Conservation (phyloP, 2,329 filamentous ascomycete species). For the Macrophomina phaseolina region DNA sequence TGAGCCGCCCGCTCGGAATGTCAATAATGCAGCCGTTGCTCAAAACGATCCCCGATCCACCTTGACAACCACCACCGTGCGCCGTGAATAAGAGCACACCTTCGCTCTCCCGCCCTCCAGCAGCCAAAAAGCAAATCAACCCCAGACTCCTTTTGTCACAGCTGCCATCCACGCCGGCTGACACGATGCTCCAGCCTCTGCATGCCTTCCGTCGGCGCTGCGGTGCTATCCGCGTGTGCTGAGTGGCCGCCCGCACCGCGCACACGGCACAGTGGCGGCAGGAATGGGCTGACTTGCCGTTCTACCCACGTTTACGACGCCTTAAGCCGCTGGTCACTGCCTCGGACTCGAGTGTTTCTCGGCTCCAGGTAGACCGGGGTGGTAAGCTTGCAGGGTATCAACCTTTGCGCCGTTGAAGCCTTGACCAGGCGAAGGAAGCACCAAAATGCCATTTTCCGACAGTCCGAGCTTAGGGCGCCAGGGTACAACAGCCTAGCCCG, state of each 20-base stretch:
- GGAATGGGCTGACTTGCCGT: slow-evolving; percentile 15
- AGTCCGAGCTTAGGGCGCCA: slow-evolving; percentile 11
- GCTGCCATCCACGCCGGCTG: slow-evolving; percentile 23
- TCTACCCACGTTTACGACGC: slow-evolving; percentile 13
- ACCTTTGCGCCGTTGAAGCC: slow-evolving; percentile 5
- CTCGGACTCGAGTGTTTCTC: slow-evolving; percentile 19
- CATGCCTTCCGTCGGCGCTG: slow-evolving; percentile 3
- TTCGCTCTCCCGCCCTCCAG: not conserved
- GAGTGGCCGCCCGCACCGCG: slow-evolving; percentile 11
- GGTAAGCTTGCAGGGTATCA: slow-evolving; percentile 16
- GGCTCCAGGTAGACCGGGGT: slow-evolving; percentile 6
- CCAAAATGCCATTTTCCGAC: slow-evolving; percentile 15
- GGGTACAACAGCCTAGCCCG: slow-evolving; percentile 10
- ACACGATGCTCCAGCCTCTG: slow-evolving; percentile 13
- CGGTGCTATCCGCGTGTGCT: slow-evolving; percentile 20
- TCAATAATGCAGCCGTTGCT: slow-evolving; percentile 25
- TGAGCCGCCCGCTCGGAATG: slow-evolving; percentile 20
- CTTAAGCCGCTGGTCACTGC: slow-evolving; percentile 9
- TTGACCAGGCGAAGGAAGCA: slow-evolving; percentile 2
- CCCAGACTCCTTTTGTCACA: slow-evolving; percentile 21
- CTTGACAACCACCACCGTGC: slow-evolving; percentile 12
- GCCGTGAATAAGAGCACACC: slow-evolving; percentile 19
- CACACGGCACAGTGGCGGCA: slow-evolving; percentile 14
- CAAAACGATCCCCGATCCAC: slow-evolving; percentile 23
- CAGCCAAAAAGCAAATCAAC: slow-evolving; percentile 24